Conservation (phyloP, 169 alveolate genomes). For the Eimeria acervulina region DNA sequence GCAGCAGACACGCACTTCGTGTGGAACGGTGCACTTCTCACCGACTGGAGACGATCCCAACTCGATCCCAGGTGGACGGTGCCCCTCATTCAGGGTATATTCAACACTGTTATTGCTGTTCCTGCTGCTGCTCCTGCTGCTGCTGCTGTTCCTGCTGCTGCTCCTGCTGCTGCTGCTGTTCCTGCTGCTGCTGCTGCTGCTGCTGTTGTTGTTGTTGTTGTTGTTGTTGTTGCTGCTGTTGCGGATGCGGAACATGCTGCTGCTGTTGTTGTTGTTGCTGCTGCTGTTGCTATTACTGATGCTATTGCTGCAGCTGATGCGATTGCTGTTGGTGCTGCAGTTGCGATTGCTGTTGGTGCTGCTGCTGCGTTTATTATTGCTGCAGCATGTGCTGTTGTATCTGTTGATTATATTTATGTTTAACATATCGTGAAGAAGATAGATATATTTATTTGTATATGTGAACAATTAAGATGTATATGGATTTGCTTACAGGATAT, state of each 20-base stretch:
- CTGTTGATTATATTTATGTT: background rate
- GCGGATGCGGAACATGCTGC: background rate
- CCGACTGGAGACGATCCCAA: conserved; percentile 8
- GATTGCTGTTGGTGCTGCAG: background rate
- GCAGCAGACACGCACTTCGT: conserved; percentile 74
- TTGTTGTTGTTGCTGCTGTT: background rate
- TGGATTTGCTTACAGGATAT: background rate
- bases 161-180: no score
- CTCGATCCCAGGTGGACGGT: conserved; percentile 74
- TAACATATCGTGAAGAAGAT: no score
- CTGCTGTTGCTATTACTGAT: conserved; percentile 27
- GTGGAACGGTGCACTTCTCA: conserved; percentile 60
- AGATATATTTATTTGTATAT: no score
- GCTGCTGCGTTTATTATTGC: background rate
- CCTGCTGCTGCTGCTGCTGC: conserved; percentile 26
- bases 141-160: no score
- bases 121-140: no score
- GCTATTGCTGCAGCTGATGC: conserved; percentile 4
- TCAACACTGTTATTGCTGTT: background rate
- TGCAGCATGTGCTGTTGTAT: background rate
- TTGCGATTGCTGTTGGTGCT: no score
- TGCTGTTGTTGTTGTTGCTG: background rate
- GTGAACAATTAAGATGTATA: no score
- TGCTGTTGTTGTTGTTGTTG: background rate
- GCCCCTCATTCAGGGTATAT: conserved; percentile 77